Base-by-base conservation (phyloP, 257 asterid genomes). In the Handroanthus guayacan region DNA sequence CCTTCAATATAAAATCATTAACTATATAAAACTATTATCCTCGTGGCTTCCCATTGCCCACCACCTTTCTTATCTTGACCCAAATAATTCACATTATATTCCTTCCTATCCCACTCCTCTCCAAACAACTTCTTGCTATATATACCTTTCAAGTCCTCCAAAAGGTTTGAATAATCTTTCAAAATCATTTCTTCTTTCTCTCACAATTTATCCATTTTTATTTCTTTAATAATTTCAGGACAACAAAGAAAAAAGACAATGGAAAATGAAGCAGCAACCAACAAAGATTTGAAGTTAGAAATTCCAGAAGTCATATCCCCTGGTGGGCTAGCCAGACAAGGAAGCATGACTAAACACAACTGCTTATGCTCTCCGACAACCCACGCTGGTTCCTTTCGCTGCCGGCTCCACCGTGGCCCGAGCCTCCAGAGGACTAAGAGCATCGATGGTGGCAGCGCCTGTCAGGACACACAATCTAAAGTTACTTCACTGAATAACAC, bases 281-380 rank as follows among this genome's bases (percentile, higher is more conserved):
- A 65, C 18, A 88, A 83, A 77, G 87, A 83, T 61, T 74, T 84
- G 85, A 86, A 89, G 84, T 88, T 87, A 71, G 88, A 86, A n/a
- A 82, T 82, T 14, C 76, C 85, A 13, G 82, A 81, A 62, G 55
- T 44, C 1, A 60, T 63, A 45, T 75, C 82, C 0, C 75, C 82
- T 25, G 83, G 86, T 17, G 91, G 90, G 75, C 91, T 88, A 58
- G 78, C 84, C 6, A 89, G 97, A 37, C 94, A 92, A 72, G 95
- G 90, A 41, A 92, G 96, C 62, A 77, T 85, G 11, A 82, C 83
- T 2, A 89, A 84, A 86, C 69, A 67, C 72, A 84, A 81, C 67
- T 92, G 98, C 68, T 41, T 91, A 4, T 92, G 97, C 79, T 91
- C 98, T 43, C 96, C 97, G 0, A 91, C 98, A 3, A 89, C 93